phyloP scores from a whole-genome alignment of 768 basidiomycete genomes.

The Lyophyllum semitale region DNA sequence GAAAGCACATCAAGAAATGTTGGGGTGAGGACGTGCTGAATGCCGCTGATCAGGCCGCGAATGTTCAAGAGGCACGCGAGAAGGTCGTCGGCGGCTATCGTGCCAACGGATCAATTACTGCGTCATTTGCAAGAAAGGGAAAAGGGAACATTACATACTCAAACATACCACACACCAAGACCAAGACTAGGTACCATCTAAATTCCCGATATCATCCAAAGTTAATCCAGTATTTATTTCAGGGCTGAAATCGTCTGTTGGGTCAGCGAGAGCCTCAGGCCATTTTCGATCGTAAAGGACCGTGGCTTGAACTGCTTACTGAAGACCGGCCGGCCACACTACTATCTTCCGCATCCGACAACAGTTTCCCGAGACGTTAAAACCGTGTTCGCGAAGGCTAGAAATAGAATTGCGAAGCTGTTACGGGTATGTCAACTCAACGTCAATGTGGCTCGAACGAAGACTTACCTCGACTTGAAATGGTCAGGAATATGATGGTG shows the following conservation, averaged over 20 bases:
- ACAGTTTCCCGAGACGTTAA: constrained; percentile 32
- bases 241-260: constrained; percentile 30
- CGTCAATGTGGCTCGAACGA: background rate
- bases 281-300: too few species aligned
- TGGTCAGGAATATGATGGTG: constrained; percentile 27
- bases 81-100: background rate
- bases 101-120: constrained; percentile 21
- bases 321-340: constrained; percentile 29
- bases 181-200: constrained; percentile 18
- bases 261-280: too few species aligned
- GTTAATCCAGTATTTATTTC: too few species aligned
- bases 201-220: background rate
- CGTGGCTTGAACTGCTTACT: too few species aligned
- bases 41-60: background rate
- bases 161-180: constrained; percentile 19
- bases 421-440: constrained; percentile 16
- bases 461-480: background rate
- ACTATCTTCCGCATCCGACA: constrained; percentile 29
- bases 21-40: constrained; percentile 4
- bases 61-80: constrained; percentile 1
- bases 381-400: constrained; percentile 22
- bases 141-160: constrained; percentile 30
- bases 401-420: constrained; percentile 25
- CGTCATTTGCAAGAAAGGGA: constrained; percentile 23
- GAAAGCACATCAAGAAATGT: constrained; percentile 1